phyloP scores from a whole-genome alignment of 352 stramenopile species.

The Phytophthora citrophthora region DNA sequence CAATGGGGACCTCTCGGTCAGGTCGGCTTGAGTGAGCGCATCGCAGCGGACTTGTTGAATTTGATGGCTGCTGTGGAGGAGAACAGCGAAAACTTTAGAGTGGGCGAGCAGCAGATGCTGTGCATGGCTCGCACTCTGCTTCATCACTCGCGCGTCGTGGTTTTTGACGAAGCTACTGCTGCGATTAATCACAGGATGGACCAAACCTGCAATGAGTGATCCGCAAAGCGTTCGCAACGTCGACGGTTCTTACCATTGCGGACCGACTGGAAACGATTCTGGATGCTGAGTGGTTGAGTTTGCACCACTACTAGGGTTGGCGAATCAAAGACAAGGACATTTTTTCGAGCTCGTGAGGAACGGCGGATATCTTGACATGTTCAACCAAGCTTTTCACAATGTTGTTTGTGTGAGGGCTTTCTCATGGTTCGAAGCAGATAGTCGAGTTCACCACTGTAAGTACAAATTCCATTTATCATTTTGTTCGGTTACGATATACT shows the following conservation, averaged over 20 bases:
- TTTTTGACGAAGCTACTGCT: conserved; percentile 5
- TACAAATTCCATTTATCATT: too few relatives aligned
- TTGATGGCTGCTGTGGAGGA: not conserved
- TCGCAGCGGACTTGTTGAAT: not conserved
- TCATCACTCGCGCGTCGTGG: conserved; percentile 2
- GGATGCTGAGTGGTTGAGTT: not conserved
- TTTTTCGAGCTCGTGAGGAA: not conserved
- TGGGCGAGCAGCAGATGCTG: conserved; percentile 1
- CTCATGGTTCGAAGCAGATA: too few relatives aligned
- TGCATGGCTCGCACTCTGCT: not conserved
- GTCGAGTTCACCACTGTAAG: too few relatives aligned
- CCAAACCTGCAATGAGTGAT: conserved; percentile 1
- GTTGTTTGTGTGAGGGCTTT: too few relatives aligned
- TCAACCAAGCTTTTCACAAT: not conserved
- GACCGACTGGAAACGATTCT: not conserved
- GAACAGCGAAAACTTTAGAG: conserved; percentile 4
- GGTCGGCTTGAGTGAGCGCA: not conserved
- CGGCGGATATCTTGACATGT: not conserved
- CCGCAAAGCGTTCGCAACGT: conserved; percentile 1
- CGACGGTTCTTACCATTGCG: not conserved
- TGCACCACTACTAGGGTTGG: not conserved
- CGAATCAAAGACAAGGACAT: not conserved
- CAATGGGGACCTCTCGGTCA: not conserved
- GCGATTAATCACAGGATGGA: conserved; percentile 9
- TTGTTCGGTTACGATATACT: too few relatives aligned